Percentiles rank a stretch among this genome's conserved stretches.
Evolutionary conservation across 306 rosid genomes (phyloP).

Genomic region (Begonia masoniana): DNA sequence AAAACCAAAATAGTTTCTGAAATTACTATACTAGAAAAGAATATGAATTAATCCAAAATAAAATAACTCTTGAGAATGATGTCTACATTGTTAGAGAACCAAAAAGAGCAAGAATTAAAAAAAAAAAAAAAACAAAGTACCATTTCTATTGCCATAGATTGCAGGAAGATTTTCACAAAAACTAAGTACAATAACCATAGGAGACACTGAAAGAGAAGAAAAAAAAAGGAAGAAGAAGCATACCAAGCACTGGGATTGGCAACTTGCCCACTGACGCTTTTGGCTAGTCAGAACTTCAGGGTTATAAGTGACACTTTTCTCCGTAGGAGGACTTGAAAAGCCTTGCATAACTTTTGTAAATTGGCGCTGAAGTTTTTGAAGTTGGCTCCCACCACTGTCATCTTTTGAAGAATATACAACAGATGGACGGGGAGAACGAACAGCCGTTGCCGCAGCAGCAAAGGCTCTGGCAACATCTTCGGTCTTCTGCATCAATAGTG

Average conservation of each 20-base stretch:
- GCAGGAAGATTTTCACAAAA: too few species aligned
- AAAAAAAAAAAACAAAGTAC: too few species aligned
- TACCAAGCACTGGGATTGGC: constrained; percentile 69
- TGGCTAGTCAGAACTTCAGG: constrained; percentile 81
- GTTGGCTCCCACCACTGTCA: constrained; percentile 52
- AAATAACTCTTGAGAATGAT: neutral
- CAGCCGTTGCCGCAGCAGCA: constrained; percentile 58
- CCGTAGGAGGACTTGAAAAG: constrained; percentile 55
- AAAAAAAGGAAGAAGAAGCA: constrained; percentile 3
- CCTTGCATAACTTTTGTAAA: constrained; percentile 61
- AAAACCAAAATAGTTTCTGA: neutral
- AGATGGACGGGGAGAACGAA: constrained; percentile 64
- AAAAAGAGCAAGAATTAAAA: too few species aligned
- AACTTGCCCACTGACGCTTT: constrained; percentile 91
- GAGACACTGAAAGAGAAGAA: neutral
- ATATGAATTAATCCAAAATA: neutral
- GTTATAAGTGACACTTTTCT: constrained; percentile 44
- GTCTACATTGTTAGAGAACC: too few species aligned
- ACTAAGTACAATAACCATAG: too few species aligned
- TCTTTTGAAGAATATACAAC: constrained; percentile 57
- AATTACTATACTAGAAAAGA: neutral
- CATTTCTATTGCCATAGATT: too few species aligned
- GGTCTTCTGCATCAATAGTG: constrained; percentile 55
- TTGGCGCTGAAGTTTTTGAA: constrained; percentile 65
- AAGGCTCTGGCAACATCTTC: constrained; percentile 84